A percentile compares a stretch with the other conserved stretches of the same genome.
Evolutionary conservation across 257 asterid genomes (phyloP).

Genomic region (Nicotiana noctiflora): DNA sequence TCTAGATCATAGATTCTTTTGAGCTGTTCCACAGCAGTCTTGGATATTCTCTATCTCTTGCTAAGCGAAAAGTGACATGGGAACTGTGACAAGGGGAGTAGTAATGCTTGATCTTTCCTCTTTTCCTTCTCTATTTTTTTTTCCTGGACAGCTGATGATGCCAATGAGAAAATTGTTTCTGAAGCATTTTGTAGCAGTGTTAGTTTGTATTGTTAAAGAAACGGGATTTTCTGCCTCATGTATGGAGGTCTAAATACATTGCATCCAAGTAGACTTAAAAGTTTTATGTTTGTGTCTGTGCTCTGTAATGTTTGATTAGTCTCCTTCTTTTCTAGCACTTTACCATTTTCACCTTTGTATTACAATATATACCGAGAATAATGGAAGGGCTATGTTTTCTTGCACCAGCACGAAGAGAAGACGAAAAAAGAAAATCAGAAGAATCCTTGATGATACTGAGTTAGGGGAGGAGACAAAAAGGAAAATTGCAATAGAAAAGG

Average conservation of each 20-base stretch:
- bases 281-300: neutral
- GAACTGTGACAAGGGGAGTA: neutral
- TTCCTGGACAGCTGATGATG: neutral
- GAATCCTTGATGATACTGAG: slow-evolving; percentile 94
- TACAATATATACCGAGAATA: neutral
- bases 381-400: neutral
- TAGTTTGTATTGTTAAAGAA: neutral
- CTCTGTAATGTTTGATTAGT: neutral
- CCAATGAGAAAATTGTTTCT: neutral
- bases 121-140: neutral
- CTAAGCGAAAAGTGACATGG: neutral
- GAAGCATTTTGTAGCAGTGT: neutral
- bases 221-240: neutral
- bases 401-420: slow-evolving; percentile 56
- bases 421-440: slow-evolving; percentile 81
- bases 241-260: neutral
- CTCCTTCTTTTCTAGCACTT: neutral
- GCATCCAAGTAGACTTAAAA: neutral
- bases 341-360: neutral
- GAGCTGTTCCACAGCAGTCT: neutral
- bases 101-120: neutral
- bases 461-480: slow-evolving; percentile 93
- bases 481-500: slow-evolving; percentile 98
- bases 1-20: neutral
- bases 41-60: neutral